phyloP scores from a whole-genome alignment of 495 filamentous ascomycete species.

The Staphylotrichum longicolle region DNA sequence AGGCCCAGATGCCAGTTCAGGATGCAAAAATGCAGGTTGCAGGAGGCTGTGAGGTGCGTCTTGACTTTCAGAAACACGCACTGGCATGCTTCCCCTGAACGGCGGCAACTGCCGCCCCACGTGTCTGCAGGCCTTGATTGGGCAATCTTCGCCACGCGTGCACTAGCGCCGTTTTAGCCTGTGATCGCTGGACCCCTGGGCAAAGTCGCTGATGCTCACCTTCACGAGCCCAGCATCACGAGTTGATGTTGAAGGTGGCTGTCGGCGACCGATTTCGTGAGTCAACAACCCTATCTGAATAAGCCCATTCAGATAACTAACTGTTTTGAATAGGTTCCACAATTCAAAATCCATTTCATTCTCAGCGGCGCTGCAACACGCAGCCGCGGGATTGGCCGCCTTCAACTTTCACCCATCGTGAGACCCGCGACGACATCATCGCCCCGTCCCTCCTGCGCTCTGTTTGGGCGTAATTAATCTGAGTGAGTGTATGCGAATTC shows the following conservation, averaged over 20 bases:
- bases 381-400: slow-evolving; percentile 13
- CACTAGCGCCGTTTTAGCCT: slow-evolving; percentile 17
- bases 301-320: too few relatives aligned
- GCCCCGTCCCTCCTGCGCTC: not conserved
- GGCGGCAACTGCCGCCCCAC: not conserved
- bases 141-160: not conserved
- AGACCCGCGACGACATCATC: not conserved
- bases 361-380: too few relatives aligned
- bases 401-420: not conserved
- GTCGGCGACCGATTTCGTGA: not conserved
- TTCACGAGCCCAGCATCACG: slow-evolving; percentile 6
- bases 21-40: too few relatives aligned
- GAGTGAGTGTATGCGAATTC: slow-evolving; percentile 1
- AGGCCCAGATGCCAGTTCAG: too few relatives aligned
- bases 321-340: too few relatives aligned
- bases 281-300: not conserved
- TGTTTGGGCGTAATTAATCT: not conserved
- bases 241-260: not conserved
- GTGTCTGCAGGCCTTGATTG: slow-evolving; percentile 13
- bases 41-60: too few relatives aligned
- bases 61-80: too few relatives aligned
- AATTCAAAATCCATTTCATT: too few relatives aligned
- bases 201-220: slow-evolving; percentile 4
- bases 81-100: not conserved
- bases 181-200: slow-evolving; percentile 6